Conservation (phyloP, 2,329 filamentous ascomycete species). For the Penicillium sp. region DNA sequence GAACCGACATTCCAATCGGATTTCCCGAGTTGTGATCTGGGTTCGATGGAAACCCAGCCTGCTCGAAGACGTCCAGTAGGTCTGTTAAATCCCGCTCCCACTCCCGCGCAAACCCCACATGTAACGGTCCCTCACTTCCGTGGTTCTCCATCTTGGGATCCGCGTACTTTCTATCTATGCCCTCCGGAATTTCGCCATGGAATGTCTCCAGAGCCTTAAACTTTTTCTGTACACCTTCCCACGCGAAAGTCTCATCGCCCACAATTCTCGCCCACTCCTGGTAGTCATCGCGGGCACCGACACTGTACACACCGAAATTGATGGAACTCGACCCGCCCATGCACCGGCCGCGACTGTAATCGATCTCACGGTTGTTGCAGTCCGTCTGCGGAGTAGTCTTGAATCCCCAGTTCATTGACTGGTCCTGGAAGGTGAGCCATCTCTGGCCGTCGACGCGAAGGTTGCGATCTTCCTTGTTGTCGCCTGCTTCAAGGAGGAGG, state of each 20-base stretch:
- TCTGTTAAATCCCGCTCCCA: conserved; percentile 19
- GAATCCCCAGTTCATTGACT: conserved; percentile 52
- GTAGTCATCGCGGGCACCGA: conserved; percentile 21
- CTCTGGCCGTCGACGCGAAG: conserved; percentile 52
- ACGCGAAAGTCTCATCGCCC: conserved; percentile 15
- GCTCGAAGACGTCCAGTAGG: conserved; percentile 42
- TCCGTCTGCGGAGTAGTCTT: conserved; percentile 47
- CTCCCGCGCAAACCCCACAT: conserved; percentile 17
- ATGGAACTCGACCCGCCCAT: conserved; percentile 20
- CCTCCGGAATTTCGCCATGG: conserved; percentile 4
- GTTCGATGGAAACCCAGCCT: conserved; percentile 51
- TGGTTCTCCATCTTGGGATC: conserved; percentile 11
- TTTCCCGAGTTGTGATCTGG: conserved; percentile 58
- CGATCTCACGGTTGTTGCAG: conserved; percentile 23
- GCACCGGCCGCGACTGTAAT: conserved; percentile 17
- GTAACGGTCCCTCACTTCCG: conserved; percentile 12
- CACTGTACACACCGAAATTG: conserved; percentile 20
- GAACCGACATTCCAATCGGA: conserved; percentile 54
- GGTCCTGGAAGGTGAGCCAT: conserved; percentile 49
- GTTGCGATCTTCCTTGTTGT: conserved; percentile 44
- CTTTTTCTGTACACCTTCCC: conserved; percentile 12
- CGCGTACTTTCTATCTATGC: conserved; percentile 12
- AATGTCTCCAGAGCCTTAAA: conserved; percentile 20
- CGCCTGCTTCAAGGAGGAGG: conserved; percentile 59
- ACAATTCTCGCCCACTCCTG: conserved; percentile 19